Evolutionary conservation across 1,284 basidiomycete species (phyloP), one percentile per base, ranked within the genome.

Genomic region (Cutaneotrichosporon curvatum): DNA sequence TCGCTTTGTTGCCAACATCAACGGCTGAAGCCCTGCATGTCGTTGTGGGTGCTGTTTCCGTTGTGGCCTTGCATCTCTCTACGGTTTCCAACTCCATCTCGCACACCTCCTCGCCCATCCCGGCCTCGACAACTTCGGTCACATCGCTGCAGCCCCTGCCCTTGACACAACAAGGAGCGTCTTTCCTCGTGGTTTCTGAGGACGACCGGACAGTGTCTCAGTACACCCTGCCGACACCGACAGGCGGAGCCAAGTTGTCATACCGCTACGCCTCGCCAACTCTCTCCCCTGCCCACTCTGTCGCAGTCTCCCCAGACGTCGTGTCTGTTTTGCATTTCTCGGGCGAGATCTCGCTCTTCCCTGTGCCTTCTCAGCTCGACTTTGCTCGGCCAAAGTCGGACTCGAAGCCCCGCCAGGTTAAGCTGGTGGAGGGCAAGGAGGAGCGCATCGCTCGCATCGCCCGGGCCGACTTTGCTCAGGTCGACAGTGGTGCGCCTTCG

Each of bases 101-200:
- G 12, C 51, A 64, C 47, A 58, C 63, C 3, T 67, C 65, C 4
- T 43, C 60, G 7, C 58, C 67, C n/a, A 42, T 71, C 18, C 67
- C 68, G 1, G 67, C 64, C 2, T 67, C 68, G 4, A 67, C 69
- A 2, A 60, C 68, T 3, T 57, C 63, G 3, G 59, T 71, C 51
- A 65, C 65, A 12, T 60, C 60, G 9, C 43, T 72, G 22, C 43
- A 58, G 6, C 57, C 68, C 12, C 43, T 71, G 9, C 61, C 67
- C n/a, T 41, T 55, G 31, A 46, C 58, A 22, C 47, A 59, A 19
- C 56, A 61, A 37, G 66, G 60, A 1, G 49, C 50, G 4, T 67
- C 63, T 7, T 85, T 89, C 65, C 70, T 84, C 35, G 84, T 85
- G 4, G 76, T 79, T 18, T 85, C 85, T 5, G 81, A 85, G 58